Percentiles rank a stretch among this genome's conserved stretches.
These are phyloP conservation scores for Ailanthus altissimus DNA, from an alignment of 345 rosid species.

Conservation along the genomic window DNA sequence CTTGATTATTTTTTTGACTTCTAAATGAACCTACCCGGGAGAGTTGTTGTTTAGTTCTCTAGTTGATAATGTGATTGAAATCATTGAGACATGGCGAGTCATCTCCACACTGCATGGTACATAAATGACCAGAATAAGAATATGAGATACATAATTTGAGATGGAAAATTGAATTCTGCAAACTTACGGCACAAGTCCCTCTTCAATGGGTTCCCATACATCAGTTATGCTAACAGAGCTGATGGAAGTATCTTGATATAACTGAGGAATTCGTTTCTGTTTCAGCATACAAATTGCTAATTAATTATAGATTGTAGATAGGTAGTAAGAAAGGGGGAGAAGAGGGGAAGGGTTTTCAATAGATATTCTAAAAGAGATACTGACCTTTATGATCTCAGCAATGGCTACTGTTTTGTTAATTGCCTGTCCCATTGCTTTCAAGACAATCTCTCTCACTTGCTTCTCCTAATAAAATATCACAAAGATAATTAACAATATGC, in stretches of 20 bases:
- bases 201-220: constrained; percentile 96
- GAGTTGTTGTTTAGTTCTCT: constrained; percentile 65
- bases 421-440: constrained; percentile 97
- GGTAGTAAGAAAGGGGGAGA: not conserved
- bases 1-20: not conserved
- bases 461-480: constrained; percentile 51
- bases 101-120: constrained; percentile 80
- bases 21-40: constrained; percentile 66
- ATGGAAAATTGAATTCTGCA: constrained; percentile 9
- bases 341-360: not conserved
- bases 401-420: constrained; percentile 87
- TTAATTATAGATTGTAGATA: not conserved
- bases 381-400: constrained; percentile 79
- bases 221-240: constrained; percentile 91
- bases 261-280: constrained; percentile 72
- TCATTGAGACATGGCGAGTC: constrained; percentile 94
- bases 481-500: constrained; percentile 9
- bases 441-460: constrained; percentile 61
- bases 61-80: constrained; percentile 79
- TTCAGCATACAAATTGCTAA: constrained; percentile 14
- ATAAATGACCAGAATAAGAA: constrained; percentile 10
- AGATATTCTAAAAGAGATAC: constrained; percentile 16
- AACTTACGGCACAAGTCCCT: constrained; percentile 88
- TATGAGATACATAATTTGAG: not conserved
- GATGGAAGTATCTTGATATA: constrained; percentile 89